Base-by-base conservation (phyloP, 129 eudicot species). In the Dittrichia graveolens region DNA sequence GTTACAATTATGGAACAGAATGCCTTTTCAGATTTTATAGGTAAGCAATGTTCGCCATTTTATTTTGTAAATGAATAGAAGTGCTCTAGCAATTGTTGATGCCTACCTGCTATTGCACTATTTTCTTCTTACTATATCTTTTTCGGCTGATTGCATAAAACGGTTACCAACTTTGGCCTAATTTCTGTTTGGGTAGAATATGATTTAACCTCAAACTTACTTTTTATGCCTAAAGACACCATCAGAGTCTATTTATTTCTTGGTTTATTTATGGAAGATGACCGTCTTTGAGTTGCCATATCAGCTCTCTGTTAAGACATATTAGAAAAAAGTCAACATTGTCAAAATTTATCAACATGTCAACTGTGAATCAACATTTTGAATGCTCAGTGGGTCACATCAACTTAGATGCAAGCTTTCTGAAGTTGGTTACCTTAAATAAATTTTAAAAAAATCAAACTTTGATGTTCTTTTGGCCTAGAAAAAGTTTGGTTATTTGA, bases 11-110 rank as follows among this genome's bases (percentile, higher is more conserved):
- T 57, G 98, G 98, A 57, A 62, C 84, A 38, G 96, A 93, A 78
- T 93, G 98, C 78, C 84, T 93, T 54, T 93, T 93, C 79, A 81
- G 96, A 67, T 93, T 80, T 72, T 93, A 85, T 53, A 93, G 98
- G 98, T 89, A 87, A 19, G 52, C 31, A 45, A 47, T 49, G 9
- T 63, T 65, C 50, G 8, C 24, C 12, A 41, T 39, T 59, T 37
- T 41, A 61, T 74, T 61, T 73, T 65, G 35, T n/a, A 60, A 24
- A 43, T 15, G 55, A 69, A 12, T 61, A 8, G 9, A 63, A 61
- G 59, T 52, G 44, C 56, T 64, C n/a, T n/a, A n/a, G n/a, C 56
- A 60, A 50, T n/a, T 18, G 46, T 39, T 35, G 60, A 46, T 46
- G 12, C n/a, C n/a, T n/a, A n/a, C n/a, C n/a, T n/a, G n/a, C n/a